Evolutionary conservation across 75 land plant genomes (phyloP), one percentile per base, ranked within the genome.

Genomic region (Sequoia sempervirens): DNA sequence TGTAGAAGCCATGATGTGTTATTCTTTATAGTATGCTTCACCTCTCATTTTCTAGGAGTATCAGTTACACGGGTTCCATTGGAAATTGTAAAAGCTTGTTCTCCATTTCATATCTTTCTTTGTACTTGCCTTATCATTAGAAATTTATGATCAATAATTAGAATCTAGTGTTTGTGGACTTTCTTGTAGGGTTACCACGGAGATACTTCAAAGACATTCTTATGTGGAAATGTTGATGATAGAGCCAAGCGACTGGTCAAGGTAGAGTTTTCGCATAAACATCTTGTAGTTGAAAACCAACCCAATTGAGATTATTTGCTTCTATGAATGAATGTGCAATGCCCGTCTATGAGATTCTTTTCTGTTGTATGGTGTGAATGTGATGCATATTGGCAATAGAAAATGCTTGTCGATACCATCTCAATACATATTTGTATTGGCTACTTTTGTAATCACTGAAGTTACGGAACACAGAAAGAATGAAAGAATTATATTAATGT

Each of bases 151-250:
- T 40, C 10, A 2, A 40, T 43, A 34, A 2, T 40, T 41, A 46
- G 12, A 46, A 46, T n/a, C 12, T 40, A 46, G 81, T 5, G 4
- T 9, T 80, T 45, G 50, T 28, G 5, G 6, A 30, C 3, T 40
- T 40, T 46, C 23, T 43, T 70, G 28, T 87, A 96, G 99, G 99
- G 99, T 50, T 96, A 52, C n/a, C n/a, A n/a, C n/a, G n/a, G n/a
- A n/a, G n/a, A n/a, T n/a, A n/a, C n/a, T n/a, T n/a, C n/a, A n/a
- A 93, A 91, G 84, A 96, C 99, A 50, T 96, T 92, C 86, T 75
- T 90, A 32, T 95, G 97, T 88, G 99, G 99, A 26, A 82, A 89
- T 79, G 99, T 96, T 32, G 80, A 83, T 86, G 92, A 91, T 64
- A 86, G 40, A 74, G 83, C 92, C 5, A 90, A 90, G 70, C 86